A percentile compares a stretch with the other conserved stretches of the same genome.
Conservation (phyloP, 768 basidiomycete species). For the Lentinula sp. region DNA sequence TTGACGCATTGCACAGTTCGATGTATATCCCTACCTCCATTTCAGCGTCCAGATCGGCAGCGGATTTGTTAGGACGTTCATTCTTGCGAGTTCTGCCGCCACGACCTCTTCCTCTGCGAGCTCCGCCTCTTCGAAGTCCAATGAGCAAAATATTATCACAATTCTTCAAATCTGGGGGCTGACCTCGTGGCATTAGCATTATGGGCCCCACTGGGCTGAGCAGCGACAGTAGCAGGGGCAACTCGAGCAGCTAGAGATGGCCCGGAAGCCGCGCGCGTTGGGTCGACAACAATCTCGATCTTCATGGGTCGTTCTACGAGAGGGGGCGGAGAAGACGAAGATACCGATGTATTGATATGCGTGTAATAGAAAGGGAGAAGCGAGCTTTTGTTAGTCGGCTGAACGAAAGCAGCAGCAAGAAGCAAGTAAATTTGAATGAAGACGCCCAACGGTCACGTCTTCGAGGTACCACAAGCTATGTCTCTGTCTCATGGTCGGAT, state of each 20-base stretch:
- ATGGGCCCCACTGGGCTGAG: conserved; percentile 16
- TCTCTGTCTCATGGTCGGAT: conserved; percentile 27
- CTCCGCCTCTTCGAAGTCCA: conserved; percentile 16
- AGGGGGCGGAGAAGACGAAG: conserved; percentile 27
- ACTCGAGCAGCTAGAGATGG: conserved; percentile 78
- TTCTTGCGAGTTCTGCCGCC: conserved; percentile 37
- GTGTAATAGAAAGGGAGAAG: conserved; percentile 31
- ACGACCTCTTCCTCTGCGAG: conserved; percentile 41
- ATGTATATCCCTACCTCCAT: conserved; percentile 70
- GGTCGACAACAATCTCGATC: conserved; percentile 86
- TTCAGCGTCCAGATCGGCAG: conserved; percentile 92
- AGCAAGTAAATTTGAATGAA: conserved; percentile 36
- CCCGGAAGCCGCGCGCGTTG: conserved; percentile 48
- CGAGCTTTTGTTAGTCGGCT: conserved; percentile 36
- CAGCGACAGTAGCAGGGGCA: conserved; percentile 43
- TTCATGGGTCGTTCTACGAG: conserved; percentile 17
- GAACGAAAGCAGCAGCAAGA: conserved; percentile 32
- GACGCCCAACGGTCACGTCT: conserved; percentile 18
- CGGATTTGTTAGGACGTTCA: conserved; percentile 72
- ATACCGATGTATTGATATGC: conserved; percentile 7
- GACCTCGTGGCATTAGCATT: conserved; percentile 21
- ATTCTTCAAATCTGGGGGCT: conserved; percentile 10
- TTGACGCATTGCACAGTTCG: not conserved
- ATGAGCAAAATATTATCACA: not conserved
- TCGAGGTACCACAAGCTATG: conserved; percentile 24